Percentiles rank a stretch among this genome's conserved stretches.
phyloP scores from a whole-genome alignment of 257 asterid species.

The Paulownia fortunei region DNA sequence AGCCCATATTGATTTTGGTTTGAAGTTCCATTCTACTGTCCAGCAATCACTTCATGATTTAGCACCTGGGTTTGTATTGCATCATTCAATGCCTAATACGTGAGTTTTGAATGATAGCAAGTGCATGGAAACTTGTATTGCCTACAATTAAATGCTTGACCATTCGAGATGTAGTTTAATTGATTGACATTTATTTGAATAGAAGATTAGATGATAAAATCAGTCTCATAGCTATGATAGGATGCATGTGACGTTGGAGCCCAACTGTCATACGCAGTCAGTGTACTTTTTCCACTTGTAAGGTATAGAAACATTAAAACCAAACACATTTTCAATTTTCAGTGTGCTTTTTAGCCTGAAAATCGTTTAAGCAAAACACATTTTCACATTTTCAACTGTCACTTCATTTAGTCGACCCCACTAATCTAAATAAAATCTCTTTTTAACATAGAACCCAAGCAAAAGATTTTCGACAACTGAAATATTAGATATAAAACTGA shows the following conservation, averaged over 20 bases:
- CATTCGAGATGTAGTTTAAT: background rate
- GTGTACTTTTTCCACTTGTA: background rate
- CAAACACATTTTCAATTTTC: background rate
- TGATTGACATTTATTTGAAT: background rate
- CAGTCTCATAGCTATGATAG: background rate
- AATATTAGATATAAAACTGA: background rate
- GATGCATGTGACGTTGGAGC: background rate
- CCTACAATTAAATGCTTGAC: no score
- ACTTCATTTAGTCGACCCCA: background rate
- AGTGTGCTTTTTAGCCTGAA: background rate
- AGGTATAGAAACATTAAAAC: background rate
- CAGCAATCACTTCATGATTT: no score
- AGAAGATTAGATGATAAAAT: no score
- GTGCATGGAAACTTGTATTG: no score
- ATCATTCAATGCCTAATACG: no score
- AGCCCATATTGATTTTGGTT: no score
- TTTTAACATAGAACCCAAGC: background rate
- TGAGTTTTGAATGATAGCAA: no score
- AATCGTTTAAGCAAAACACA: background rate
- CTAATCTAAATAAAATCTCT: background rate
- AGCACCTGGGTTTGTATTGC: no score
- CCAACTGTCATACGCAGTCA: background rate
- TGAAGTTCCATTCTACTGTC: no score
- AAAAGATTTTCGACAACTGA: background rate
- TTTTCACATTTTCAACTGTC: background rate